phyloP scores from a whole-genome alignment of 176 grass and related monocot species.

The Carex cristatella region DNA sequence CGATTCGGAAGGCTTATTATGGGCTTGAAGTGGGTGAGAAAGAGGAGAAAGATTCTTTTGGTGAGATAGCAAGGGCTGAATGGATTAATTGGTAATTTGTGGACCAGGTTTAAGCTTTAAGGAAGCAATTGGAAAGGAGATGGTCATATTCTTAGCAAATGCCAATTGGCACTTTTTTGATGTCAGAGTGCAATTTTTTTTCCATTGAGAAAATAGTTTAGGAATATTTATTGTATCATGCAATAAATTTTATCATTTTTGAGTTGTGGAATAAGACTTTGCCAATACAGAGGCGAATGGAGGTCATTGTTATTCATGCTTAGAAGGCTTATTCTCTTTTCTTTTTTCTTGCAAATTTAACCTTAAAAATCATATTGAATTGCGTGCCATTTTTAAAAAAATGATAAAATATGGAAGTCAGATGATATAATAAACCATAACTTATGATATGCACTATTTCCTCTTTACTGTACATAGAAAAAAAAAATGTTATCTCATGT shows the following conservation, averaged over 20 bases:
- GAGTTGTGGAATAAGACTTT: not conserved
- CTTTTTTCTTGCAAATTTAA: too few species aligned
- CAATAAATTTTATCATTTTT: not conserved
- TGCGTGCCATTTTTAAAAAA: too few species aligned
- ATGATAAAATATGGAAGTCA: too few species aligned
- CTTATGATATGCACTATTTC: too few species aligned
- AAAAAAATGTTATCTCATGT: not conserved
- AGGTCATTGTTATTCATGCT: not conserved
- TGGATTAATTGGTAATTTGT: not conserved
- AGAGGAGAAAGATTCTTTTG: not conserved
- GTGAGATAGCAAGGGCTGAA: not conserved
- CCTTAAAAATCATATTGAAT: too few species aligned
- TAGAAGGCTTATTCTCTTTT: not conserved
- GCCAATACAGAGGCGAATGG: not conserved
- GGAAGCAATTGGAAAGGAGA: not conserved
- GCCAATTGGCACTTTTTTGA: conserved; percentile 13
- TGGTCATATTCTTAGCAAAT: not conserved
- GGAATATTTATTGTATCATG: not conserved
- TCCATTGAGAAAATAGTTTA: conserved; percentile 2
- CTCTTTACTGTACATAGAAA: too few species aligned
- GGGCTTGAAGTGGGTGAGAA: conserved; percentile 49
- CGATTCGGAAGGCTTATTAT: conserved; percentile 80
- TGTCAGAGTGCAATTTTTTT: conserved; percentile 8
- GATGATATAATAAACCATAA: too few species aligned
- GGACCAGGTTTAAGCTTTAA: not conserved